These are phyloP conservation scores for Ophiocytium majus DNA, from an alignment of 352 stramenopile genomes.

Conservation along the genomic window DNA sequence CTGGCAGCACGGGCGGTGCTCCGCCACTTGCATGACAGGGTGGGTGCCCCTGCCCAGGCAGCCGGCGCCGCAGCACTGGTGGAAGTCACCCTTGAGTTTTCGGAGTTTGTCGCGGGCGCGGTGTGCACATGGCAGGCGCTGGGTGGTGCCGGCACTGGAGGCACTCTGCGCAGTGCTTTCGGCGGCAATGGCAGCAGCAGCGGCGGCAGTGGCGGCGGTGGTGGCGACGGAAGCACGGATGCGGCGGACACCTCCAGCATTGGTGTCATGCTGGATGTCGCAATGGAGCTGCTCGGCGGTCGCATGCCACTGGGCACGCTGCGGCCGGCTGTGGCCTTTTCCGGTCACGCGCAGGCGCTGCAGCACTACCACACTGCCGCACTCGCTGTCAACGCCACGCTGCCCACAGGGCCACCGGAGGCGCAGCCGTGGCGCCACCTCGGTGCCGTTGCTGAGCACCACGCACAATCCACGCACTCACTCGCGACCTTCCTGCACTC, in stretches of 20 bases:
- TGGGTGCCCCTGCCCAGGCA: neutral
- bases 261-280: no score
- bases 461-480: no score
- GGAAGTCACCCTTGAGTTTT: neutral
- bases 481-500: neutral
- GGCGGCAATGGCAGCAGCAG: no score
- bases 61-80: neutral
- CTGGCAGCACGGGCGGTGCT: neutral
- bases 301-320: neutral
- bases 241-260: neutral
- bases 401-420: neutral
- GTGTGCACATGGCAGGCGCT: no score
- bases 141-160: no score
- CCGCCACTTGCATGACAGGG: neutral
- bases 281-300: neutral
- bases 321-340: neutral
- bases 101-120: neutral
- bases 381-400: neutral
- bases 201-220: neutral
- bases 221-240: neutral
- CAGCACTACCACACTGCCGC: neutral
- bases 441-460: neutral
- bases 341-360: neutral
- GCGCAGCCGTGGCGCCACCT: neutral
- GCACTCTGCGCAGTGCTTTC: no score